phyloP scores from a whole-genome alignment of 176 grass and related monocot genomes.

The Carex parvula region DNA sequence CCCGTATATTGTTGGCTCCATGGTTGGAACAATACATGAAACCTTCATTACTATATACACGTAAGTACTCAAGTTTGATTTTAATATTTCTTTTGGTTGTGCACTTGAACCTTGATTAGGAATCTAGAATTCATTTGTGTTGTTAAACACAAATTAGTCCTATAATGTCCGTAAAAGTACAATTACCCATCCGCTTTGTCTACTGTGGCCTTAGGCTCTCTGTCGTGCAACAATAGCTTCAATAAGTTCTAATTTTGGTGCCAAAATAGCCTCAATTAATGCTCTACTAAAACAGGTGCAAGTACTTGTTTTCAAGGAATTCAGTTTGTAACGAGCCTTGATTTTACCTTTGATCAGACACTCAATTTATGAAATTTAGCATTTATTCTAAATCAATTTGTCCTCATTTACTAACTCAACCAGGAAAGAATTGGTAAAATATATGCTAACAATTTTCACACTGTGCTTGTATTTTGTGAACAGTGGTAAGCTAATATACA shows the following conservation, averaged over 20 bases:
- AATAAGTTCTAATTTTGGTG: too few species aligned
- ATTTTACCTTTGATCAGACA: not conserved
- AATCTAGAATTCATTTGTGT: not conserved
- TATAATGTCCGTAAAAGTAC: not conserved
- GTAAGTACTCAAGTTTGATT: slow-evolving; percentile 34
- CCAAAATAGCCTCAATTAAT: too few species aligned
- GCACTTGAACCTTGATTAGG: not conserved
- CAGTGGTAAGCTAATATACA: slow-evolving; percentile 80
- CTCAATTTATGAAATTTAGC: not conserved
- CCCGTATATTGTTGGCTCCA: slow-evolving; percentile 81
- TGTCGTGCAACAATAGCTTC: not conserved
- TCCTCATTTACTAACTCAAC: not conserved
- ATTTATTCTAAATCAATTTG: not conserved
- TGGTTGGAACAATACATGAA: slow-evolving; percentile 83
- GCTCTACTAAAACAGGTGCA: too few species aligned
- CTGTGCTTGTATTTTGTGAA: slow-evolving; percentile 22
- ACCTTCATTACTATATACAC: slow-evolving; percentile 95
- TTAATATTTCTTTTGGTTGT: not conserved
- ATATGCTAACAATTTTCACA: not conserved
- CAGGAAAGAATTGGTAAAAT: not conserved
- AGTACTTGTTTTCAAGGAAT: too few species aligned
- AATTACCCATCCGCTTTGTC: not conserved
- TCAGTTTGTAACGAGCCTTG: too few species aligned
- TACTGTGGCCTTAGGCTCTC: not conserved
- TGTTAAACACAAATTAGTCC: not conserved